Evolutionary conservation across 2,329 filamentous ascomycete genomes (phyloP), one percentile per base, ranked within the genome.

Genomic region (Apiospora phragmitis): DNA sequence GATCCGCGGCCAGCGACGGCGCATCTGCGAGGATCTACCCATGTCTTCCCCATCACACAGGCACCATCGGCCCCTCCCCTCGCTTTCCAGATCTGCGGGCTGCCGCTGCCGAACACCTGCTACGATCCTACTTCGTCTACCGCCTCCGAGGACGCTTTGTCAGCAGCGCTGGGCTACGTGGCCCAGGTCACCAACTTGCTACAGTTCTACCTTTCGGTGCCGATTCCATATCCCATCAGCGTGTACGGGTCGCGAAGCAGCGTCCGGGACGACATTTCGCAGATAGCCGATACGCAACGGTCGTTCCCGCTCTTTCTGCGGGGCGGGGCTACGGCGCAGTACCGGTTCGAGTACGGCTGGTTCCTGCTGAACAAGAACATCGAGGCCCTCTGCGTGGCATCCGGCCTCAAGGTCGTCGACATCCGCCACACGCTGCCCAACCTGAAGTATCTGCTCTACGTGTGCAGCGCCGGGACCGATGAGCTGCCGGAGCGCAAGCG

Each of bases 291-390:
- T 79, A 8, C 82, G 70, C 88, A 91, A 65, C 86, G 91, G 69
- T 91, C 90, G 7, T 99, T 97, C 76, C 96, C 96, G 0, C 87
- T 99, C 0, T 95, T 95, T 80, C 79, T 90, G 0, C 82, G 87
- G 2, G 88, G 88, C 21, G 88, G 88, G 81, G 93, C 83, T n/a
- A 87, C 77, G 2, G 90, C 94, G 0, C 90, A 94, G 65, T 98
- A 95, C 83, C 91, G 95, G 2, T 98, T 98, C 80, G 95, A 98
- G 76, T 99, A 98, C 80, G 96, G 87, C 14, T 96, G 97, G 79
- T 99, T 98, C 77, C 84, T 98, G n/a, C 87, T 99, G 18, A 98
- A 98, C 83, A 98, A 98, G 82, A 86, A 98, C 78, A 95, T 99
- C 70, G 95, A 98, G 76, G 82, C 86, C 0, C 83, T 92, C 4